phyloP scores from a whole-genome alignment of 306 rosid species.

The Coriaria nepalensis region DNA sequence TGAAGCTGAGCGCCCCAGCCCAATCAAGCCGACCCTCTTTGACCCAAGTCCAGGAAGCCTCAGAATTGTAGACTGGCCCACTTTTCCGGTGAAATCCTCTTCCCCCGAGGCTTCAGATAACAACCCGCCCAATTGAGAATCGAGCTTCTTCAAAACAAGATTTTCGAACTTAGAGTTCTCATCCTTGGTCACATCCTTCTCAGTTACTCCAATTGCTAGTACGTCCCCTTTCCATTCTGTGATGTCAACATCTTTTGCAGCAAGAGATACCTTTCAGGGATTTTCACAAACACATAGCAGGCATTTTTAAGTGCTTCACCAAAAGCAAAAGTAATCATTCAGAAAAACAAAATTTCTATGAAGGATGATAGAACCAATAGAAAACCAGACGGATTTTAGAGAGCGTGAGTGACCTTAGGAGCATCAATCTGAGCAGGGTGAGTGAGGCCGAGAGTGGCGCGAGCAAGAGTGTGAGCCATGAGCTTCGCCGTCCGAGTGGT shows the following conservation, averaged over 20 bases:
- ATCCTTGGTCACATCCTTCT: constrained; percentile 61
- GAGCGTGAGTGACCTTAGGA: constrained; percentile 36
- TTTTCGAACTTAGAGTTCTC: constrained; percentile 54
- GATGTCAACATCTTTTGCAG: constrained; percentile 59
- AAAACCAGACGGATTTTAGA: neutral
- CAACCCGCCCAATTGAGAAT: constrained; percentile 69
- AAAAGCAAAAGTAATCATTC: neutral
- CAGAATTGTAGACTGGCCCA: constrained; percentile 66
- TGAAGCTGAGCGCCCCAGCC: constrained; percentile 67
- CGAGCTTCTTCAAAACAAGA: constrained; percentile 60
- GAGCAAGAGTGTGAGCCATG: constrained; percentile 72
- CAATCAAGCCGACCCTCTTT: constrained; percentile 82
- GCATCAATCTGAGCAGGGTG: constrained; percentile 36
- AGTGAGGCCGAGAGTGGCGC: constrained; percentile 86
- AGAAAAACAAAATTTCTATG: too few relatives aligned
- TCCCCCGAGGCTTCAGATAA: constrained; percentile 80
- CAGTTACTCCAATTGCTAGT: constrained; percentile 84
- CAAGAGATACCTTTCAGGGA: constrained; percentile 44
- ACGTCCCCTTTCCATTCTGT: constrained; percentile 91
- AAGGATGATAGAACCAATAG: too few relatives aligned
- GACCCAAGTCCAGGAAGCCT: constrained; percentile 68
- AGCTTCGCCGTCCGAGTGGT: constrained; percentile 25
- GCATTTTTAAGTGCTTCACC: neutral
- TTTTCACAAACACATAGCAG: constrained; percentile 28
- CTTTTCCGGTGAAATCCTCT: constrained; percentile 89